A percentile compares a stretch with the other conserved stretches of the same genome.
Conservation (phyloP, 306 rosid genomes). For the Vicia sativa region DNA sequence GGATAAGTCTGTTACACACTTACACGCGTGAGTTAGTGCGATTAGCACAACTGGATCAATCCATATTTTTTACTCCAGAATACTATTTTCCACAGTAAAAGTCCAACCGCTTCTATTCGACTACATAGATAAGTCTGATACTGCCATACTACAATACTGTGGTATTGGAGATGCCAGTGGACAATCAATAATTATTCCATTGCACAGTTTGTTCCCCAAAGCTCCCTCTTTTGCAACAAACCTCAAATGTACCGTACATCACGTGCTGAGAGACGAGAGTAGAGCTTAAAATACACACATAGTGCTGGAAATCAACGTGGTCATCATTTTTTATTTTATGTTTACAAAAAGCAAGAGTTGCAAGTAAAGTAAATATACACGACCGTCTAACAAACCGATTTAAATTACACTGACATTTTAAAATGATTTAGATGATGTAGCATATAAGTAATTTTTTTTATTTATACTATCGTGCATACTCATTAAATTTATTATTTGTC, state of each 20-base stretch:
- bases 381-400: no score
- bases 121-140: neutral
- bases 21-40: neutral
- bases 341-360: no score
- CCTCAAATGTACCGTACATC: neutral
- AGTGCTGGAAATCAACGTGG: no score
- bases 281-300: neutral
- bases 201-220: neutral
- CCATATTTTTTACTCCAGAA: neutral
- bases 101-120: conserved; percentile 23
- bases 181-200: neutral
- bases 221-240: conserved; percentile 13
- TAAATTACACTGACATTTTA: no score
- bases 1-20: neutral
- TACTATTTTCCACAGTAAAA: neutral
- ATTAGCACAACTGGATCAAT: neutral
- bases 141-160: neutral
- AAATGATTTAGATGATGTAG: no score
- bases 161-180: neutral
- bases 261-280: neutral
- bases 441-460: no score
- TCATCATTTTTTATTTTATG: no score
- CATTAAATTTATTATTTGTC: no score
- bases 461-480: no score
- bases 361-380: no score